These are phyloP conservation scores for Serendipita sp. DNA, from an alignment of 768 basidiomycete species.

Conservation along the genomic window DNA sequence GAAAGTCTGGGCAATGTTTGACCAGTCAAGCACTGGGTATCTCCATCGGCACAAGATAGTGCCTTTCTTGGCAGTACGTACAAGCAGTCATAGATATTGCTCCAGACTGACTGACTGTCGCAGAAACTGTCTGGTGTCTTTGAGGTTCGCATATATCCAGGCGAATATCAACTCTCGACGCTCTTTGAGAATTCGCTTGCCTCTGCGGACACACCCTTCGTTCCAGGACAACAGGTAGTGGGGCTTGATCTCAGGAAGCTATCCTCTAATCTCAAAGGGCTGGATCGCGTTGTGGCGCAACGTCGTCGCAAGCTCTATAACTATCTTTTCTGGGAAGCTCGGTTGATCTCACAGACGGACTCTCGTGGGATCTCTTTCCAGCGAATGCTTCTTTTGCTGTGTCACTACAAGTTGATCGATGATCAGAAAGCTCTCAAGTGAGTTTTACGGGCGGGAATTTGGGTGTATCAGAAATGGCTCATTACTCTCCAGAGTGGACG, in stretches of 20 bases:
- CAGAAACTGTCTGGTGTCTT: slow-evolving; percentile 77
- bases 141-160: slow-evolving; percentile 72
- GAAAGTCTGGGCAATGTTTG: slow-evolving; percentile 79
- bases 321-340: slow-evolving; percentile 75
- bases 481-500: slow-evolving; percentile 43
- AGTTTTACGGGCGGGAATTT: slow-evolving; percentile 18
- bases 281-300: slow-evolving; percentile 49
- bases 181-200: slow-evolving; percentile 37
- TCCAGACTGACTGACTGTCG: not conserved
- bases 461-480: not conserved
- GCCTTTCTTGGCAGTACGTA: slow-evolving; percentile 65
- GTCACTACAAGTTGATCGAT: slow-evolving; percentile 82
- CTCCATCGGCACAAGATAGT: slow-evolving; percentile 54
- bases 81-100: not conserved
- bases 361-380: slow-evolving; percentile 80
- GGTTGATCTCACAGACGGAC: slow-evolving; percentile 43
- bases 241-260: slow-evolving; percentile 52
- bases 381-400: slow-evolving; percentile 69
- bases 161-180: slow-evolving; percentile 42
- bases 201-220: slow-evolving; percentile 19
- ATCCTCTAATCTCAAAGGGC: slow-evolving; percentile 34
- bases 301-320: slow-evolving; percentile 54
- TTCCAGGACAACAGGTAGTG: slow-evolving; percentile 20
- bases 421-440: slow-evolving; percentile 80
- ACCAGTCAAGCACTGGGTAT: slow-evolving; percentile 61